Evolutionary conservation across 169 alveolate genomes (phyloP).

Genomic region (Plasmodium yoelii): DNA sequence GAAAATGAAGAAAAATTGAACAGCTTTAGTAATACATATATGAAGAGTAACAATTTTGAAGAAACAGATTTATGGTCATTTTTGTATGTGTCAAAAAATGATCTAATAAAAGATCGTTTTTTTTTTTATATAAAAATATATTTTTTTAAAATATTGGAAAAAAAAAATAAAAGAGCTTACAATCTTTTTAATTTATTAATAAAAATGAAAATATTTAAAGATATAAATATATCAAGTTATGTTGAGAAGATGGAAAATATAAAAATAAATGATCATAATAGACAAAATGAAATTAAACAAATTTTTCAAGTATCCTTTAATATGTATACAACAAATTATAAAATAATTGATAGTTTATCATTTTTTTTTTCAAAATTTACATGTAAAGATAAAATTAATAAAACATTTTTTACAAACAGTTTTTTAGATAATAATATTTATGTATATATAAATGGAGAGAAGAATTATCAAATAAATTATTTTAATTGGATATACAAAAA

Average conservation of each 20-base stretch:
- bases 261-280: background rate
- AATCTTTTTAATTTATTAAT: constrained; percentile 7
- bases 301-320: constrained; percentile 22
- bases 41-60: background rate
- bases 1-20: background rate
- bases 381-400: constrained; percentile 16
- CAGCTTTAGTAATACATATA: background rate
- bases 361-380: constrained; percentile 32
- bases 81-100: constrained; percentile 6
- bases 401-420: constrained; percentile 7
- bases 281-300: background rate
- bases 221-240: constrained; percentile 10
- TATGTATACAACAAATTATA: constrained; percentile 25
- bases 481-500: background rate
- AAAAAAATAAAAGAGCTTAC: constrained; percentile 6
- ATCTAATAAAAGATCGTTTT: constrained; percentile 29
- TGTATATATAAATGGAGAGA: constrained; percentile 1
- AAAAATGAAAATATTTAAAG: background rate
- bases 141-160: constrained; percentile 1
- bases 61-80: background rate
- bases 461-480: background rate
- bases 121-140: background rate
- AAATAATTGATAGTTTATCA: constrained; percentile 8
- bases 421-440: constrained; percentile 15
- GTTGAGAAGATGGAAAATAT: background rate